These are phyloP conservation scores for Suillus tomentosus DNA, from an alignment of 768 basidiomycete species.

Conservation along the genomic window DNA sequence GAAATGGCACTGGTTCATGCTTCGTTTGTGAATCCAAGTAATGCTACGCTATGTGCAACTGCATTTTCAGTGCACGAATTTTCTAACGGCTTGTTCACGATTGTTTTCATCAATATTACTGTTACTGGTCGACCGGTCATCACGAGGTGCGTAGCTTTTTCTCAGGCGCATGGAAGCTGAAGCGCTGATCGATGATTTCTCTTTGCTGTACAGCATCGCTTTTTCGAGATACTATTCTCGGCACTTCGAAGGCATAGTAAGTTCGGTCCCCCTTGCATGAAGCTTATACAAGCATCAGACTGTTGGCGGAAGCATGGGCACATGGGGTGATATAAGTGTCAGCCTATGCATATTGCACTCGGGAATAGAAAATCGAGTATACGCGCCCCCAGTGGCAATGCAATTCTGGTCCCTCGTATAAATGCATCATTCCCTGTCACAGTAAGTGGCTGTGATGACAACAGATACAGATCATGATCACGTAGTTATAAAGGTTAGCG, in stretches of 20 bases:
- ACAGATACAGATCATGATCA: neutral
- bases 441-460: neutral
- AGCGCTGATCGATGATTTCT: neutral
- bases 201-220: neutral
- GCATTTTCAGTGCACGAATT: neutral
- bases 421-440: neutral
- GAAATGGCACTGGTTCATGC: slow-evolving; percentile 59
- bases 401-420: neutral
- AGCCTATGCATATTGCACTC: neutral
- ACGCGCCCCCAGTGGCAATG: neutral
- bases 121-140: neutral
- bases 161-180: neutral
- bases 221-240: neutral
- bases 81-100: neutral
- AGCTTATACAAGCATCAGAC: neutral
- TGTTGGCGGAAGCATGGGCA: neutral
- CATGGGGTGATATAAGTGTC: neutral
- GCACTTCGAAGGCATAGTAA: neutral
- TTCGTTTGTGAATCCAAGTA: slow-evolving; percentile 38
- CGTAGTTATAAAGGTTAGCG: neutral
- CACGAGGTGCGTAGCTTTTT: neutral
- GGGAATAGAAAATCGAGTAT: neutral
- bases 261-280: neutral
- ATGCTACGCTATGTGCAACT: neutral
- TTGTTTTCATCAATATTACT: neutral